These are phyloP conservation scores for Epichloe sylvatica DNA, from an alignment of 2,329 filamentous ascomycete species.

Conservation along the genomic window DNA sequence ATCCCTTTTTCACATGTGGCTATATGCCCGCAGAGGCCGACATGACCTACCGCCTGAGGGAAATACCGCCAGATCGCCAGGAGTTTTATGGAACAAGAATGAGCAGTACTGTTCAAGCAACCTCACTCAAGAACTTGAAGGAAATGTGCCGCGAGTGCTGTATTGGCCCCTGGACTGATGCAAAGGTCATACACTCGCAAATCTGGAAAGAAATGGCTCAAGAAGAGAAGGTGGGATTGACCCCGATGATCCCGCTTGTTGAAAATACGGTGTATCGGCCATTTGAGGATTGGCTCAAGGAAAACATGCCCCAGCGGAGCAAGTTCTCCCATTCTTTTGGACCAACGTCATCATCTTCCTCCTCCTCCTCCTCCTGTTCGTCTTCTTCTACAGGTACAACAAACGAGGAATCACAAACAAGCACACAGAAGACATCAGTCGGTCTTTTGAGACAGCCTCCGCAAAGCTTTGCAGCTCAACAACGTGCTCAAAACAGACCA, in stretches of 20 bases:
- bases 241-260: conserved; percentile 46
- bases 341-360: neutral
- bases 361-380: conserved; percentile 9
- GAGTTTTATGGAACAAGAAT: conserved; percentile 41
- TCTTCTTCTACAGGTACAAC: neutral
- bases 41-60: conserved; percentile 44
- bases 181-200: conserved; percentile 35
- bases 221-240: conserved; percentile 53
- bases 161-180: conserved; percentile 40
- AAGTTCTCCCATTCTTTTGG: conserved; percentile 4
- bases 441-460: conserved; percentile 39
- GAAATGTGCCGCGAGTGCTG: conserved; percentile 44
- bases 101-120: conserved; percentile 28
- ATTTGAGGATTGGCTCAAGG: conserved; percentile 45
- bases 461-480: conserved; percentile 54
- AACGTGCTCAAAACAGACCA: conserved; percentile 42
- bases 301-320: conserved; percentile 24
- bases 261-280: conserved; percentile 50
- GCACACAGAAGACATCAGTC: conserved; percentile 22
- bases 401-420: conserved; percentile 20
- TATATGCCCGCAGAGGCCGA: conserved; percentile 53
- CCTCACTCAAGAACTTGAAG: conserved; percentile 38
- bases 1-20: conserved; percentile 64
- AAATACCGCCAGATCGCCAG: conserved; percentile 41
- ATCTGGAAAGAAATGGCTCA: conserved; percentile 53